phyloP scores from a whole-genome alignment of 2,329 filamentous ascomycete genomes.

The Zymoseptoria tritici region DNA sequence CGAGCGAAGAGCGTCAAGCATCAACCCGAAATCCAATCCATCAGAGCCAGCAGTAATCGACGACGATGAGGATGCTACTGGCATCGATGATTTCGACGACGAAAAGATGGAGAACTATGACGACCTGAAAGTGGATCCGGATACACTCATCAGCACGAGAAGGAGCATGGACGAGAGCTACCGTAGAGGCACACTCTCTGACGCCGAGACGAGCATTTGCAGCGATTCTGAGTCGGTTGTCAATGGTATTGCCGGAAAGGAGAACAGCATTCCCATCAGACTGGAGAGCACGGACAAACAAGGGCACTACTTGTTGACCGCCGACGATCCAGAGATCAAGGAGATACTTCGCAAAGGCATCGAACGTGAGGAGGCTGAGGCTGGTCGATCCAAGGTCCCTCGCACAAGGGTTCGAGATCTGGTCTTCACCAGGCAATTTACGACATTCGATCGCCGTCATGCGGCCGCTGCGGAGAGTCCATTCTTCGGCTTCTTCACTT shows the following conservation, averaged over 20 bases:
- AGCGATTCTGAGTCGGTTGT: not conserved
- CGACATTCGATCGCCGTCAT: conserved; percentile 67
- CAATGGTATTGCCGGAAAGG: conserved; percentile 10
- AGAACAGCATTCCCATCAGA: conserved; percentile 40
- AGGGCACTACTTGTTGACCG: conserved; percentile 42
- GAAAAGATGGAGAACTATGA: conserved; percentile 38
- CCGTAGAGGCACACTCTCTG: conserved; percentile 4
- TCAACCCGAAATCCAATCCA: conserved; percentile 3
- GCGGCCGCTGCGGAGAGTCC: conserved; percentile 56
- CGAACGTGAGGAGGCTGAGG: conserved; percentile 34
- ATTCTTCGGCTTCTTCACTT: conserved; percentile 71
- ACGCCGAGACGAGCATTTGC: not conserved
- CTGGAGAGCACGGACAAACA: conserved; percentile 41
- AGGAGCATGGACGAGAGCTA: conserved; percentile 20
- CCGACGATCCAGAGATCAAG: conserved; percentile 43
- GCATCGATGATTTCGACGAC: conserved; percentile 15
- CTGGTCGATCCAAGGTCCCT: conserved; percentile 25
- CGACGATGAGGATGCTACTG: not conserved
- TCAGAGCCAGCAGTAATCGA: not conserved
- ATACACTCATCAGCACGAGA: conserved; percentile 31
- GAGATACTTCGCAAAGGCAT: conserved; percentile 40
- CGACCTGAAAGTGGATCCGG: conserved; percentile 31
- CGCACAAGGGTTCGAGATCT: conserved; percentile 46
- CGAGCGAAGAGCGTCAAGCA: not conserved
- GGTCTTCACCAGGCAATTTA: conserved; percentile 61